Conservation (phyloP, 306 rosid genomes). For the Phaseolus lunatus region DNA sequence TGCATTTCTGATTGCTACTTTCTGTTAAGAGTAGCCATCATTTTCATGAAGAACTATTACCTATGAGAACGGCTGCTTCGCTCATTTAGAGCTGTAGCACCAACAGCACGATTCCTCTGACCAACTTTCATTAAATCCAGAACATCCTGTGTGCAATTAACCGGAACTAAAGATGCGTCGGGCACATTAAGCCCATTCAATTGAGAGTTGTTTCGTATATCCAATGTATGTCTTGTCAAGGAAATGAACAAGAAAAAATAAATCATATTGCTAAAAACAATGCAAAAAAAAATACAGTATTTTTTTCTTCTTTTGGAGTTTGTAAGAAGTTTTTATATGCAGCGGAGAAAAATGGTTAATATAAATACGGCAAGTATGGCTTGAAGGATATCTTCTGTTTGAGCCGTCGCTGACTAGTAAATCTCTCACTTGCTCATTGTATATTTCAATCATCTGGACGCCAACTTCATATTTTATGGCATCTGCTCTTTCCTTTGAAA, state of each 20-base stretch:
- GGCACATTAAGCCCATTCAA: slow-evolving; percentile 96
- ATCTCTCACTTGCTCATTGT: slow-evolving; percentile 98
- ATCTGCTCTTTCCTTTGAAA: slow-evolving; percentile 74
- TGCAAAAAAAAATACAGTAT: not conserved
- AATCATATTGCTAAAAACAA: slow-evolving; percentile 19
- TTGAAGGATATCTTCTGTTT: slow-evolving; percentile 91
- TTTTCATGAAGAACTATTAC: slow-evolving; percentile 48
- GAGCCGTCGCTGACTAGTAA: slow-evolving; percentile 90
- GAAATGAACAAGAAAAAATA: slow-evolving; percentile 34
- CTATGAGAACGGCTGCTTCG: slow-evolving; percentile 98
- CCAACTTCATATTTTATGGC: slow-evolving; percentile 86
- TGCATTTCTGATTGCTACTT: no score
- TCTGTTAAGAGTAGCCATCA: slow-evolving; percentile 1
- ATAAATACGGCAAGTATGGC: slow-evolving; percentile 20
- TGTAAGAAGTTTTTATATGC: slow-evolving; percentile 11
- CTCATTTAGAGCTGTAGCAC: slow-evolving; percentile 96
- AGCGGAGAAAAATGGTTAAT: slow-evolving; percentile 8
- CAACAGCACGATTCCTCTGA: slow-evolving; percentile 89
- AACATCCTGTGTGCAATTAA: slow-evolving; percentile 89
- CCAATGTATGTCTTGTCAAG: slow-evolving; percentile 82
- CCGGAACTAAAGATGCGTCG: slow-evolving; percentile 88
- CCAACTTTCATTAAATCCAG: slow-evolving; percentile 89
- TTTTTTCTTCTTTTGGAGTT: not conserved
- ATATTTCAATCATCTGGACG: slow-evolving; percentile 97
- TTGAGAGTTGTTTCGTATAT: slow-evolving; percentile 94